phyloP scores from a whole-genome alignment of 2,329 filamentous ascomycete species.

The Tetracladium maxilliforme region DNA sequence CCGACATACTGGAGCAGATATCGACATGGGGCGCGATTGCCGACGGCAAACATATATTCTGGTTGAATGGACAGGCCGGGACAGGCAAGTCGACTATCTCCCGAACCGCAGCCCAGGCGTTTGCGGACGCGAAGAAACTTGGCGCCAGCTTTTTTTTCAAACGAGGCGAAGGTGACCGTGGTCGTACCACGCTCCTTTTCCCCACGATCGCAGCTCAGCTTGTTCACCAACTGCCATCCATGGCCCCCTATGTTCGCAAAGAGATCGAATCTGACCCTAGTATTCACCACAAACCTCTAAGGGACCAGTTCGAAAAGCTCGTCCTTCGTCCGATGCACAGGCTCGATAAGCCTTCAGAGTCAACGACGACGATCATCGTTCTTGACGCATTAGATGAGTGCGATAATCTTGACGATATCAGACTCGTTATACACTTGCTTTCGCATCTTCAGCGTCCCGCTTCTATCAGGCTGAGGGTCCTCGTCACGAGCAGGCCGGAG shows the following conservation, averaged over 20 bases:
- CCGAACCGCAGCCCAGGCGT: constrained; percentile 3
- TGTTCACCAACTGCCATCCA: constrained; percentile 4
- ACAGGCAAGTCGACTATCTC: constrained; percentile 13
- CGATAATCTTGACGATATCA: constrained; percentile 8
- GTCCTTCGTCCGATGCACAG: constrained; percentile 11
- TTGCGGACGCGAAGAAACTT: constrained; percentile 3
- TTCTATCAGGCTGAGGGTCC: constrained; percentile 8
- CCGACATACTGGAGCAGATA: constrained; percentile 1
- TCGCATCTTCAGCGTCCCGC: constrained; percentile 3
- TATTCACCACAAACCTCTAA: constrained; percentile 7
- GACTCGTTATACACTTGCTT: constrained; percentile 6
- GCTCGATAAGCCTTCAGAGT: not conserved
- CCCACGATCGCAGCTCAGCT: constrained; percentile 14
- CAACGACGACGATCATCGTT: constrained; percentile 5
- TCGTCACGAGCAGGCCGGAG: constrained; percentile 14
- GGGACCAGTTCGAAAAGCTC: constrained; percentile 13
- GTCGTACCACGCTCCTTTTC: constrained; percentile 14
- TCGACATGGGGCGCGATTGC: not conserved
- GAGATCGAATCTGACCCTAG: constrained; percentile 6
- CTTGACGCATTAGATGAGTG: constrained; percentile 18
- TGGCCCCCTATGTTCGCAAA: constrained; percentile 5
- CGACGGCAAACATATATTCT: constrained; percentile 9
- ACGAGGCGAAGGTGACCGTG: constrained; percentile 9
- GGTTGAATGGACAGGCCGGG: constrained; percentile 20
- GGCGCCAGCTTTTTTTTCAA: constrained; percentile 6